A percentile compares a stretch with the other conserved stretches of the same genome.
phyloP scores from a whole-genome alignment of 345 rosid genomes.

The Kernera saxatilis region DNA sequence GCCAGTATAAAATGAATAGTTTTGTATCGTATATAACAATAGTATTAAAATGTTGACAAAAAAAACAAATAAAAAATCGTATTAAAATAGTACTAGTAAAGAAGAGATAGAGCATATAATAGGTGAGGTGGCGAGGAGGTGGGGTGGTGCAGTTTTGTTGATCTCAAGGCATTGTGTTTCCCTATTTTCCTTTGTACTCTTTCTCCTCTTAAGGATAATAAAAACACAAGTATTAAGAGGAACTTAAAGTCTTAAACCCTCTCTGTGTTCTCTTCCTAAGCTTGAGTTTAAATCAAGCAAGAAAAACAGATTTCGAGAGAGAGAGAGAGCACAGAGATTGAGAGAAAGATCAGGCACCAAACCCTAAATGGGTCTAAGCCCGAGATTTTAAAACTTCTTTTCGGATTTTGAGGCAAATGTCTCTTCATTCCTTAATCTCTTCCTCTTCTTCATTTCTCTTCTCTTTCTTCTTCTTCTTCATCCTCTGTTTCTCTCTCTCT shows the following conservation, averaged over 20 bases:
- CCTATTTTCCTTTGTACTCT: conserved; percentile 26
- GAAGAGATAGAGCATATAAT: conserved; percentile 35
- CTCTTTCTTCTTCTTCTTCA: conserved; percentile 22
- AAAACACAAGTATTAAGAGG: neutral
- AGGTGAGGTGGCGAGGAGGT: conserved; percentile 42
- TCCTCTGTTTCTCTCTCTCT: conserved; percentile 33
- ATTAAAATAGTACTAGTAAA: neutral
- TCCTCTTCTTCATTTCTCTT: conserved; percentile 26
- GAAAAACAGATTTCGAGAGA: conserved; percentile 33
- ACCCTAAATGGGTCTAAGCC: conserved; percentile 55
- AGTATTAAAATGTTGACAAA: neutral
- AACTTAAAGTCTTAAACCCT: conserved; percentile 24
- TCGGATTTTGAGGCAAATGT: conserved; percentile 74
- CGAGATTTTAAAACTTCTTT: conserved; percentile 49
- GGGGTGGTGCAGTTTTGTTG: conserved; percentile 50
- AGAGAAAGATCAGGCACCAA: conserved; percentile 40
- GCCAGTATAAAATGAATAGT: neutral
- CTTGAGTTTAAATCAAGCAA: conserved; percentile 60
- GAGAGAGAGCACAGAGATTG: conserved; percentile 26
- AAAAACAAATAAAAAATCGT: neutral
- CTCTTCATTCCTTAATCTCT: conserved; percentile 35
- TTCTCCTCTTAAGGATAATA: conserved; percentile 15
- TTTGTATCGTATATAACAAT: neutral
- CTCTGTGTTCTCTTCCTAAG: conserved; percentile 24
- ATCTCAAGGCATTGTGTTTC: conserved; percentile 58